These are phyloP conservation scores for Pestalotiopsis sp. DNA, from an alignment of 2,329 filamentous ascomycete species.

Conservation along the genomic window DNA sequence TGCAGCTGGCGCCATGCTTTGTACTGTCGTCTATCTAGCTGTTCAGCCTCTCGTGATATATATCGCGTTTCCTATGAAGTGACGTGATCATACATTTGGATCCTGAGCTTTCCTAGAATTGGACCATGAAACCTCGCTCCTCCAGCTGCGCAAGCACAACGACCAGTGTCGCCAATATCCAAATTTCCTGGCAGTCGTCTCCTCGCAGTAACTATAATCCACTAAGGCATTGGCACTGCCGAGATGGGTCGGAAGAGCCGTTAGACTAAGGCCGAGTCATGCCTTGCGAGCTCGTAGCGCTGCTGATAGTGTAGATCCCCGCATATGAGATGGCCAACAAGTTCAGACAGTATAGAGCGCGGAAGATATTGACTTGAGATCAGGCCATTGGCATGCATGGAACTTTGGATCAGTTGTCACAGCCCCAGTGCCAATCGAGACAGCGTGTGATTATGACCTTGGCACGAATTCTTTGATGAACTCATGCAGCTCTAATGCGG, in stretches of 20 bases:
- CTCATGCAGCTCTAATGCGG: slow-evolving; percentile 8
- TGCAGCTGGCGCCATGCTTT: neutral
- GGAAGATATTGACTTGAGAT: neutral
- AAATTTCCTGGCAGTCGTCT: too few relatives aligned
- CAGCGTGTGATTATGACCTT: neutral
- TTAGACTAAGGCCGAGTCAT: neutral
- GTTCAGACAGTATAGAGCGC: neutral
- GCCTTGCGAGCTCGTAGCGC: neutral
- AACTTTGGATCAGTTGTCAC: neutral
- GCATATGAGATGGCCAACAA: neutral
- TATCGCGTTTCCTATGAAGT: too few relatives aligned
- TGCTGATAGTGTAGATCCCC: neutral
- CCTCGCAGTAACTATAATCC: neutral
- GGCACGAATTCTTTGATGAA: slow-evolving; percentile 13
- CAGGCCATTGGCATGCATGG: neutral
- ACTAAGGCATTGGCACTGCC: neutral
- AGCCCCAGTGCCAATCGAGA: neutral
- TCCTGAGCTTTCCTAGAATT: too few relatives aligned
- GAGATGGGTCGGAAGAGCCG: neutral
- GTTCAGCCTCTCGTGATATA: neutral
- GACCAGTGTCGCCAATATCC: too few relatives aligned
- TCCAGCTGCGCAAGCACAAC: too few relatives aligned
- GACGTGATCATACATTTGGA: neutral
- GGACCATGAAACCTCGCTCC: too few relatives aligned
- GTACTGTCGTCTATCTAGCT: neutral